Evolutionary conservation across 169 alveolate species (phyloP).

Genomic region (Plasmodium ovale): DNA sequence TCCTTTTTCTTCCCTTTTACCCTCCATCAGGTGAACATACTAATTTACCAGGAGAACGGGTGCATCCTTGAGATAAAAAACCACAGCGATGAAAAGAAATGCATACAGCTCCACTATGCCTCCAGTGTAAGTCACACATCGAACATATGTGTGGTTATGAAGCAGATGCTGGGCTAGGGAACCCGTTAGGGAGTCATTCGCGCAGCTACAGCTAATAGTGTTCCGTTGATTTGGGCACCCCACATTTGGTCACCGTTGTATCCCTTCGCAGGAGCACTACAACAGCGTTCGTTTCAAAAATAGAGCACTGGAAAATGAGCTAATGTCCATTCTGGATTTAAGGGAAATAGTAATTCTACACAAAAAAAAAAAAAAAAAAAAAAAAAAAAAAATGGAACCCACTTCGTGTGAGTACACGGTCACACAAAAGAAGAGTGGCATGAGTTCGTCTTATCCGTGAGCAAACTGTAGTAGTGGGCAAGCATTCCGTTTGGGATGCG

Average conservation of each 20-base stretch:
- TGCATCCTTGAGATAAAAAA: slow-evolving; percentile 54
- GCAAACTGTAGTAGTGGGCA: too few species aligned
- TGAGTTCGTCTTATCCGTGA: too few species aligned
- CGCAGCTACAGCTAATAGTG: too few species aligned
- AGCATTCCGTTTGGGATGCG: too few species aligned
- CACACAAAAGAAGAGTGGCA: too few species aligned
- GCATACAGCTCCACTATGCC: slow-evolving; percentile 64
- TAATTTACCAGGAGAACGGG: slow-evolving; percentile 66
- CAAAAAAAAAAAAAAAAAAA: slow-evolving; percentile 9
- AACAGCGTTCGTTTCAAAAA: slow-evolving; percentile 50
- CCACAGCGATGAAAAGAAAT: slow-evolving; percentile 50
- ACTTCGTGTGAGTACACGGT: background rate
- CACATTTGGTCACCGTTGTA: background rate
- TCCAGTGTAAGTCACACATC: slow-evolving; percentile 24
- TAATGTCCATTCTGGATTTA: slow-evolving; percentile 25
- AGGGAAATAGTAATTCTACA: slow-evolving; percentile 33
- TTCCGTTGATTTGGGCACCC: too few species aligned
- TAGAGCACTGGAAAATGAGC: slow-evolving; percentile 39
- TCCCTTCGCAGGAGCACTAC: slow-evolving; percentile 36
- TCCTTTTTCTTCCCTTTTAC: background rate
- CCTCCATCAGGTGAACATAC: slow-evolving; percentile 21
- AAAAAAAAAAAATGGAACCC: background rate
- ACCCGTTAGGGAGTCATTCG: too few species aligned
- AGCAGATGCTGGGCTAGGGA: background rate
- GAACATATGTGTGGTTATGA: background rate